These are phyloP conservation scores for Suillus hirtellus DNA, from an alignment of 768 basidiomycete genomes.

Conservation along the genomic window DNA sequence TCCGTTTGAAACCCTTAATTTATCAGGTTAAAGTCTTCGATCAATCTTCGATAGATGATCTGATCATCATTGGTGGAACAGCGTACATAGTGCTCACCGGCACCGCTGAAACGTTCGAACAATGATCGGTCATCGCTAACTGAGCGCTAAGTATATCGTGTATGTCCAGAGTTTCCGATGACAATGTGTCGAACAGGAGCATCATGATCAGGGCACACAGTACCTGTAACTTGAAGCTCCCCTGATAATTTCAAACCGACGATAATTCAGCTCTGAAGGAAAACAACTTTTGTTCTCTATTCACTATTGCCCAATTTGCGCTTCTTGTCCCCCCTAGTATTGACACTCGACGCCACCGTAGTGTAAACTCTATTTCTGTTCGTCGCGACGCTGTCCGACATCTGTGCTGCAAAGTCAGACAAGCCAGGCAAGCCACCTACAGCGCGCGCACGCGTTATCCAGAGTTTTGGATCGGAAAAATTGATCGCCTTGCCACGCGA, in stretches of 20 bases:
- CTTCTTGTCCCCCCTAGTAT: constrained; percentile 19
- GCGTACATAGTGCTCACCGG: not conserved
- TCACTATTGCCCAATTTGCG: constrained; percentile 23
- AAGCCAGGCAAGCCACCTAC: not conserved
- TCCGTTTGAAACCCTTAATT: not conserved
- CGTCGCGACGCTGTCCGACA: not conserved
- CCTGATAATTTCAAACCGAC: not conserved
- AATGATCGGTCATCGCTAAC: not conserved
- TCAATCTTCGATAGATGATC: not conserved
- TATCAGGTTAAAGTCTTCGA: not conserved
- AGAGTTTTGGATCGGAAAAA: not conserved
- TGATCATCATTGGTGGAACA: not conserved
- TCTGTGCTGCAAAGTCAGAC: not conserved
- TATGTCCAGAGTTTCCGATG: not conserved
- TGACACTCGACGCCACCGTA: not conserved
- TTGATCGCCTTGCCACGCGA: not conserved
- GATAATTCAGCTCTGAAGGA: not conserved
- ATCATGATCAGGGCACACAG: not conserved
- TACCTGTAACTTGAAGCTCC: not conserved
- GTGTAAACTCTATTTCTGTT: not conserved
- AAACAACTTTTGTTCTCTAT: not conserved
- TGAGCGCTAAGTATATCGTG: not conserved
- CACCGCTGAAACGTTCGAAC: not conserved
- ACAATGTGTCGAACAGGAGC: not conserved
- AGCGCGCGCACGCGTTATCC: not conserved